phyloP scores from a whole-genome alignment of 257 asterid species.

The Plectranthus barbatus region DNA sequence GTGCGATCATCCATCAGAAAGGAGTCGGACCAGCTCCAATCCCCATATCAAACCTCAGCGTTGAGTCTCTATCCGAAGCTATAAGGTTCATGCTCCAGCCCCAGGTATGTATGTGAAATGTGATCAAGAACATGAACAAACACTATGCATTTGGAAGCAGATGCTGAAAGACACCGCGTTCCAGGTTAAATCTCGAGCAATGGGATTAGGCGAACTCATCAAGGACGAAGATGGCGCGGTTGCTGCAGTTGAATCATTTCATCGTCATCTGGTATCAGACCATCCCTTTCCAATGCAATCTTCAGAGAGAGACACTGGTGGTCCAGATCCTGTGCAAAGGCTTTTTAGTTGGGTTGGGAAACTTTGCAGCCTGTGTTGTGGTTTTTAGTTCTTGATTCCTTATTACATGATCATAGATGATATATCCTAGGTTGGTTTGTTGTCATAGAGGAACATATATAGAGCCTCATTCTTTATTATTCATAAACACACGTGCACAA shows the following conservation, averaged over 20 bases:
- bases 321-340: constrained; percentile 54
- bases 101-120: constrained; percentile 31
- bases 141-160: too few species aligned
- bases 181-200: constrained; percentile 66
- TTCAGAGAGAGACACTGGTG: constrained; percentile 19
- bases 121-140: background rate
- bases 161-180: background rate
- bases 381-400: background rate
- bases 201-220: constrained; percentile 48
- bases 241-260: constrained; percentile 82
- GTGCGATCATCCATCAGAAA: constrained; percentile 52
- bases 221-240: constrained; percentile 78
- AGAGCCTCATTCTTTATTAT: too few species aligned
- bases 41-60: constrained; percentile 59
- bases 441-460: too few species aligned
- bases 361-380: constrained; percentile 32
- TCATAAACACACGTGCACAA: background rate
- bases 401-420: too few species aligned
- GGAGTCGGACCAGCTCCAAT: constrained; percentile 85
- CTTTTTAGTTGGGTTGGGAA: constrained; percentile 56
- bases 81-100: constrained; percentile 84
- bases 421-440: too few species aligned
- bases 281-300: constrained; percentile 39
- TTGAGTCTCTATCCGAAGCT: constrained; percentile 71
- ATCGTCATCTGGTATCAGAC: constrained; percentile 64